phyloP scores from a whole-genome alignment of 2,329 filamentous ascomycete species.

The Epicoccum nigrum region DNA sequence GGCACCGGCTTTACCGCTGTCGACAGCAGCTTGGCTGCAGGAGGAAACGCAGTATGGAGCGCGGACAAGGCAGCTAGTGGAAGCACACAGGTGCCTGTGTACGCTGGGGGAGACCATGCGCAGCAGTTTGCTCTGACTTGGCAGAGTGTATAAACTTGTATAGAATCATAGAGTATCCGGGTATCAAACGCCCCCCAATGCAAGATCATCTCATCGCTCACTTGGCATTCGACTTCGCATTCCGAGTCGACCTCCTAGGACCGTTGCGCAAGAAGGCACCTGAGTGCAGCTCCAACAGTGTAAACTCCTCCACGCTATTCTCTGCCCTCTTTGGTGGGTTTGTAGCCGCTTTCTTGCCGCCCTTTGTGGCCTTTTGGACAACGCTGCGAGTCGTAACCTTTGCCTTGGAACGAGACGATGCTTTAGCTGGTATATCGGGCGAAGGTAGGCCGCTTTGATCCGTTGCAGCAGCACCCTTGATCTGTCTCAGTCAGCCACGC shows the following conservation, averaged over 20 bases:
- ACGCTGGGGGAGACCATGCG: slow-evolving; percentile 44
- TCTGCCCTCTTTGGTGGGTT: slow-evolving; percentile 2
- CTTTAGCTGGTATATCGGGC: neutral
- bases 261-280: slow-evolving; percentile 1
- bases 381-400: neutral
- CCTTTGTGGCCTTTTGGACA: slow-evolving; percentile 2
- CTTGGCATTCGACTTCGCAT: neutral
- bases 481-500: neutral
- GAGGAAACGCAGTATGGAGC: slow-evolving; percentile 50
- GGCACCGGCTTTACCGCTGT: slow-evolving; percentile 51
- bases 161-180: neutral
- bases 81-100: slow-evolving; percentile 53
- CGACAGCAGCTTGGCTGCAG: slow-evolving; percentile 46
- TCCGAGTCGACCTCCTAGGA: slow-evolving; percentile 3
- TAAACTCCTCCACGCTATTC: slow-evolving; percentile 4
- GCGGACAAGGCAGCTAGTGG: slow-evolving; percentile 53
- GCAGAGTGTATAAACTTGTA: slow-evolving; percentile 35
- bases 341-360: neutral
- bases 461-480: neutral
- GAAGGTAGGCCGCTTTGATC: neutral
- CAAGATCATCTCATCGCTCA: neutral
- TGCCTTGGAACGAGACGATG: neutral
- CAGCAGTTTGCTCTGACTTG: slow-evolving; percentile 47
- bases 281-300: slow-evolving; percentile 6
- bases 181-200: slow-evolving; percentile 13